Conservation (phyloP, 2,329 filamentous ascomycete species). For the Pseudogymnoascus sp. region DNA sequence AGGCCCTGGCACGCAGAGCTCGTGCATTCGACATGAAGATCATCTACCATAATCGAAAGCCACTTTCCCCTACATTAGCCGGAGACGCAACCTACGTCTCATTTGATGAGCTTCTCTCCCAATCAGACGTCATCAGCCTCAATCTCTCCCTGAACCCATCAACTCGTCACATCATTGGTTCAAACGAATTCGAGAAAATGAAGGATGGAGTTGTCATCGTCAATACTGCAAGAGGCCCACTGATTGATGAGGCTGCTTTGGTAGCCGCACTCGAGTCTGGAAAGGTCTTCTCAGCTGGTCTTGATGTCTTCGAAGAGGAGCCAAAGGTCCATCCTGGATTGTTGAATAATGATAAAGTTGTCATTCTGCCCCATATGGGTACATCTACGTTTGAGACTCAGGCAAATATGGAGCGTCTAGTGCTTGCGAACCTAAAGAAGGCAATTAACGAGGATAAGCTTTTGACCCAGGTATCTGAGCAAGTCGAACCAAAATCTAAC, state of each 20-base stretch:
- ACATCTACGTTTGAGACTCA: slow-evolving; percentile 61
- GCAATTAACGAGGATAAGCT: slow-evolving; percentile 8
- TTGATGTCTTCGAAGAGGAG: slow-evolving; percentile 77
- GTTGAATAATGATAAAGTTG: slow-evolving; percentile 60
- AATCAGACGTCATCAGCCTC: slow-evolving; percentile 66
- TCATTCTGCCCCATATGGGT: slow-evolving; percentile 77
- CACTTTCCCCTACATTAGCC: slow-evolving; percentile 44
- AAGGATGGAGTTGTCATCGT: slow-evolving; percentile 69
- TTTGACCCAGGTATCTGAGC: slow-evolving; percentile 11
- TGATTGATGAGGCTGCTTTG: slow-evolving; percentile 74
- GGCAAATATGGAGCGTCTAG: slow-evolving; percentile 16
- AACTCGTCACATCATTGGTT: slow-evolving; percentile 66
- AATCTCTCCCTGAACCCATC: slow-evolving; percentile 68
- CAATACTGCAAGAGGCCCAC: slow-evolving; percentile 71
- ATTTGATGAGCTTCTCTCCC: slow-evolving; percentile 61
- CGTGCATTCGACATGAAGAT: slow-evolving; percentile 66
- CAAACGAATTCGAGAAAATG: slow-evolving; percentile 62
- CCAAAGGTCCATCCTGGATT: slow-evolving; percentile 66
- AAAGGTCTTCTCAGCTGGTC: slow-evolving; percentile 58
- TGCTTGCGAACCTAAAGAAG: slow-evolving; percentile 7
- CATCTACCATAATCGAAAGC: slow-evolving; percentile 63
- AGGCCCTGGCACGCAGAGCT: slow-evolving; percentile 63
- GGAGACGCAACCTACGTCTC: slow-evolving; percentile 55
- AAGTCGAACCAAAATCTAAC: not conserved
- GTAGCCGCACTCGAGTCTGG: slow-evolving; percentile 62